Percentiles rank a stretch among this genome's conserved stretches.
phyloP scores from a whole-genome alignment of 768 basidiomycete genomes.

The Calvatia gigantea region DNA sequence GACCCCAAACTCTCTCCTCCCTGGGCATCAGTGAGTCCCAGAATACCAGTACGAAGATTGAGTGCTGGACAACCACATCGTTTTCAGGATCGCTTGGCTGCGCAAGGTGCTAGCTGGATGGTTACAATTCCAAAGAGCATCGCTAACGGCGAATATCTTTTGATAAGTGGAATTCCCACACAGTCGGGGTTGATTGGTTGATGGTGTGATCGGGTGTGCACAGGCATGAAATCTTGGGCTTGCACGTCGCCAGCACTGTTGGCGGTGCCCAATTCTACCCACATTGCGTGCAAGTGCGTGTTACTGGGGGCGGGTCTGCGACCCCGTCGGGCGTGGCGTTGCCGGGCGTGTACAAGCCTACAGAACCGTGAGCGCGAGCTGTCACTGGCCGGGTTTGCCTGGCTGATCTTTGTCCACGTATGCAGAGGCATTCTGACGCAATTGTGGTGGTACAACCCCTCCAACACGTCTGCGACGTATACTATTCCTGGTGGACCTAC shows the following conservation, averaged over 20 bases:
- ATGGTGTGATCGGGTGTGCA: neutral
- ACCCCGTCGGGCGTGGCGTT: constrained; percentile 30
- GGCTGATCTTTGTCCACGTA: neutral
- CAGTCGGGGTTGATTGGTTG: neutral
- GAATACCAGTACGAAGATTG: constrained; percentile 30
- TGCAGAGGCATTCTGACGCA: constrained; percentile 15
- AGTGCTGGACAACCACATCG: constrained; percentile 38
- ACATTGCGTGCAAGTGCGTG: constrained; percentile 32
- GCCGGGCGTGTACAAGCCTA: constrained; percentile 32
- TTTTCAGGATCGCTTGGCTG: constrained; percentile 13
- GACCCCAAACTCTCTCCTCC: constrained; percentile 12
- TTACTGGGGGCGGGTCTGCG: constrained; percentile 29
- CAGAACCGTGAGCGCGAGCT: constrained; percentile 22
- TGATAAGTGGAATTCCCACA: constrained; percentile 6
- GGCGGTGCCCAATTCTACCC: constrained; percentile 37
- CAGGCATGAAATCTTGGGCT: constrained; percentile 32
- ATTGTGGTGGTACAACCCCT: constrained; percentile 16
- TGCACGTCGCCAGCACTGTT: constrained; percentile 29
- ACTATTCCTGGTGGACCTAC: constrained; percentile 13
- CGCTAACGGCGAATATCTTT: constrained; percentile 32
- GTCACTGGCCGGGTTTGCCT: neutral
- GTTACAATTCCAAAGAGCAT: constrained; percentile 30
- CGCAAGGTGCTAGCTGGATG: constrained; percentile 28
- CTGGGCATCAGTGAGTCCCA: constrained; percentile 16
- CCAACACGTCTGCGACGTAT: constrained; percentile 16